These are phyloP conservation scores for Lantana camara DNA, from an alignment of 257 asterid genomes.

Conservation along the genomic window DNA sequence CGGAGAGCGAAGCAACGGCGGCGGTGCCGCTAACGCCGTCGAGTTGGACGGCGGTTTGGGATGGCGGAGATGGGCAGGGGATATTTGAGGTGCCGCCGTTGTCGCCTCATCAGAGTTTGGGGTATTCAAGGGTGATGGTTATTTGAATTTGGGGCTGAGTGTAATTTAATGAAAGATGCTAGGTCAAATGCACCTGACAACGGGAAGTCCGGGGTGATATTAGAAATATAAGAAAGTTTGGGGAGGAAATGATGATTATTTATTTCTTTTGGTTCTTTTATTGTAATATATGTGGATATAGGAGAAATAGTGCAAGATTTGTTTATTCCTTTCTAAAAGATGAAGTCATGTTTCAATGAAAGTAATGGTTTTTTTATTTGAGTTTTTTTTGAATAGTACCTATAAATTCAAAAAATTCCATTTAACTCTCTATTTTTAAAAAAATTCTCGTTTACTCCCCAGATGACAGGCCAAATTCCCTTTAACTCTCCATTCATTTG, in stretches of 20 bases:
- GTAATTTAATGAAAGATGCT: background rate
- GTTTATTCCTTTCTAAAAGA: constrained; percentile 34
- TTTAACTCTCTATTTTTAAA: too few relatives aligned
- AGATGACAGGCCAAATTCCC: too few relatives aligned
- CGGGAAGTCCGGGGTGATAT: constrained; percentile 50
- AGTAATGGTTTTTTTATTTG: too few relatives aligned
- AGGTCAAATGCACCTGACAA: constrained; percentile 45
- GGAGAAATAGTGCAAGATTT: constrained; percentile 22
- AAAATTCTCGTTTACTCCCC: too few relatives aligned
- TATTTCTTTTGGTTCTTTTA: background rate
- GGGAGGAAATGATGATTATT: constrained; percentile 20
- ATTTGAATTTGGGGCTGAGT: constrained; percentile 10
- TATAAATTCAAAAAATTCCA: too few relatives aligned
- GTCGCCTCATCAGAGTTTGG: constrained; percentile 56
- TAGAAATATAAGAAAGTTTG: background rate
- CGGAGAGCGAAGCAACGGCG: constrained; percentile 34
- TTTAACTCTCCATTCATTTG: too few relatives aligned
- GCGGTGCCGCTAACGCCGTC: constrained; percentile 82
- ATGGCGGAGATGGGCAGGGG: constrained; percentile 65
- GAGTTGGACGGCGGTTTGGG: constrained; percentile 85
- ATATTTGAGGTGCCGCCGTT: constrained; percentile 83
- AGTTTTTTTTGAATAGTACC: too few relatives aligned
- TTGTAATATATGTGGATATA: constrained; percentile 21
- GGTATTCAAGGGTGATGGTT: constrained; percentile 42
- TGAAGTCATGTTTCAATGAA: constrained; percentile 1